Evolutionary conservation across 2,329 filamentous ascomycete species (phyloP).

Genomic region (Alternaria panax): DNA sequence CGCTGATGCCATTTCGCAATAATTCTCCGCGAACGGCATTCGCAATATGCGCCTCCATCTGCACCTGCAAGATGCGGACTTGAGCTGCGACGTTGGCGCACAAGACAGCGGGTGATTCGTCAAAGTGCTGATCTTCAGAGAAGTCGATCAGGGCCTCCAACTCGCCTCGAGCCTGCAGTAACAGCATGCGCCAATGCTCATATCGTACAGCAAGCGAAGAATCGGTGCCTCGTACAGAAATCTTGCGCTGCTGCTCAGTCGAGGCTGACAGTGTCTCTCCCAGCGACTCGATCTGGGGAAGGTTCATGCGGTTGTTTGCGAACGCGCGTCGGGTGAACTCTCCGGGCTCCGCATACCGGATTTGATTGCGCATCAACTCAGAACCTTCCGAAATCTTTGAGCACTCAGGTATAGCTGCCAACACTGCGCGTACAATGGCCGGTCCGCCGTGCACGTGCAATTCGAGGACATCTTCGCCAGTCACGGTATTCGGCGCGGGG

Average conservation of each 20-base stretch:
- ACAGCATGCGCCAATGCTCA: slow-evolving; percentile 77
- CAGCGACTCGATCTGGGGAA: slow-evolving; percentile 79
- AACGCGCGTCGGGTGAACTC: slow-evolving; percentile 96
- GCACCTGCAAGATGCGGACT: slow-evolving; percentile 65
- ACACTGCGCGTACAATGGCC: slow-evolving; percentile 85
- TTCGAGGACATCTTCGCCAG: slow-evolving; percentile 91
- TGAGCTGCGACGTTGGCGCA: slow-evolving; percentile 72
- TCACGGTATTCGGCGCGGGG: slow-evolving; percentile 80
- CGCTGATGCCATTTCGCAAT: slow-evolving; percentile 80
- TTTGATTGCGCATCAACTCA: slow-evolving; percentile 37
- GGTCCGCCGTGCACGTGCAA: slow-evolving; percentile 92
- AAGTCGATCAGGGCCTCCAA: slow-evolving; percentile 97
- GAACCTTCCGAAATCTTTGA: slow-evolving; percentile 9
- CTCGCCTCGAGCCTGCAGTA: slow-evolving; percentile 85
- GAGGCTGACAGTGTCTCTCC: slow-evolving; percentile 69
- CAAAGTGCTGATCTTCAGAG: slow-evolving; percentile 95
- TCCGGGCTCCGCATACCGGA: slow-evolving; percentile 91
- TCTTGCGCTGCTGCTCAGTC: slow-evolving; percentile 90
- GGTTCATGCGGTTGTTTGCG: slow-evolving; percentile 80
- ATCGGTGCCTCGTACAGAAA: slow-evolving; percentile 80
- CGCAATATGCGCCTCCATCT: slow-evolving; percentile 73
- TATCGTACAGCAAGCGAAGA: slow-evolving; percentile 76
- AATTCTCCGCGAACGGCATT: slow-evolving; percentile 86
- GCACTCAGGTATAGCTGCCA: slow-evolving; percentile 74
- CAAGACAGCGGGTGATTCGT: slow-evolving; percentile 79